These are phyloP conservation scores for Cladosporium sphaerospermum DNA, from an alignment of 2,329 filamentous ascomycete species.

Conservation along the genomic window DNA sequence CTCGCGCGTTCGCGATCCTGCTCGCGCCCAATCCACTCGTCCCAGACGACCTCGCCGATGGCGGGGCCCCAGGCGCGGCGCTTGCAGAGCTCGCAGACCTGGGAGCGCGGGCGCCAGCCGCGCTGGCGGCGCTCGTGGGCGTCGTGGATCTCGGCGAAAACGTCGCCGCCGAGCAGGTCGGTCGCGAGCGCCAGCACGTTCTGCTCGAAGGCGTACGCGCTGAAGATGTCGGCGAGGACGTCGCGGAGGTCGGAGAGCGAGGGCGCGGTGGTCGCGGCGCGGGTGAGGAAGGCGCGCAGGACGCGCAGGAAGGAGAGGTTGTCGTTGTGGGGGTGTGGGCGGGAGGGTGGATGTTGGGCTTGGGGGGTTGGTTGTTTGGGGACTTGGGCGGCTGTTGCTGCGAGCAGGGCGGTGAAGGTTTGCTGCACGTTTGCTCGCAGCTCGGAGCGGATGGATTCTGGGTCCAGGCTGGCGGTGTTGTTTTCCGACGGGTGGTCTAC, in stretches of 20 bases:
- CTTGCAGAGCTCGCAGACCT: constrained; percentile 81
- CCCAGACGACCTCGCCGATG: constrained; percentile 68
- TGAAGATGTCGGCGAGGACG: constrained; percentile 83
- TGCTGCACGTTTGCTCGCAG: constrained; percentile 80
- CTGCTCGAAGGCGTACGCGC: constrained; percentile 92
- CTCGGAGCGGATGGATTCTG: constrained; percentile 56
- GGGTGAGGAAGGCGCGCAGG: constrained; percentile 77
- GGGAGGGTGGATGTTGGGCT: background rate
- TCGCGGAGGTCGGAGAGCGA: constrained; percentile 79
- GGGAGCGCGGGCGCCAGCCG: constrained; percentile 83
- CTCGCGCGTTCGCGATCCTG: constrained; percentile 39
- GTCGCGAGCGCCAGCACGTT: constrained; percentile 81
- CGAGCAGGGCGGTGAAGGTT: constrained; percentile 79
- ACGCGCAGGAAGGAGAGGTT: constrained; percentile 78
- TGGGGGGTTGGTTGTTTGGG: constrained; percentile 3
- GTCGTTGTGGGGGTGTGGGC: constrained; percentile 31
- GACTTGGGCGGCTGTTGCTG: constrained; percentile 55
- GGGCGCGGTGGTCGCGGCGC: constrained; percentile 74
- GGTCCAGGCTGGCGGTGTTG: constrained; percentile 39
- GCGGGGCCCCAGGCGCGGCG: constrained; percentile 84
- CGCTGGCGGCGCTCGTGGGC: constrained; percentile 69
- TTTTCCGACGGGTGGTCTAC: constrained; percentile 10
- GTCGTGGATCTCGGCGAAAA: constrained; percentile 76
- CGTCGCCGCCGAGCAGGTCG: constrained; percentile 76
- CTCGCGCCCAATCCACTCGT: constrained; percentile 66